Evolutionary conservation across 2,329 filamentous ascomycete genomes (phyloP).

Genomic region (Aspergillus alliaceus): DNA sequence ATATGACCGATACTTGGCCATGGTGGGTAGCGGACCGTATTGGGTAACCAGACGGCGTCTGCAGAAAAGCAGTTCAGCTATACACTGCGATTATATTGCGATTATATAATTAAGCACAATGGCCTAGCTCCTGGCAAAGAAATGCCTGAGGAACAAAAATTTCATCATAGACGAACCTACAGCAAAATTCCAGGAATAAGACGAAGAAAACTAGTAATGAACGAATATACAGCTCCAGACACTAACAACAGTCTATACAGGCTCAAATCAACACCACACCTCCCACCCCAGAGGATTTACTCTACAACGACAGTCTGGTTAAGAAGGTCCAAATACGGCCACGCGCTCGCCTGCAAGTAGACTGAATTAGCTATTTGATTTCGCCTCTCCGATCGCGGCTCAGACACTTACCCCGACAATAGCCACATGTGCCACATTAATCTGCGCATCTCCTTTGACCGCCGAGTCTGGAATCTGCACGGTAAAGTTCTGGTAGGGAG

Average conservation of each 20-base stretch:
- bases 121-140: too few relatives aligned
- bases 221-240: background rate
- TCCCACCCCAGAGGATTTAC: constrained; percentile 6
- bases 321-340: constrained; percentile 23
- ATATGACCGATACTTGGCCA: too few relatives aligned
- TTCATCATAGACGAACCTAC: too few relatives aligned
- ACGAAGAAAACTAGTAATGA: background rate
- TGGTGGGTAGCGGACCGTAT: too few relatives aligned
- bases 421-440: constrained; percentile 30
- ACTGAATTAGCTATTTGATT: background rate
- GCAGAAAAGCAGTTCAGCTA: too few relatives aligned
- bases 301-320: constrained; percentile 25
- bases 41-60: too few relatives aligned
- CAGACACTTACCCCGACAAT: constrained; percentile 28
- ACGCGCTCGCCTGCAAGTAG: constrained; percentile 19
- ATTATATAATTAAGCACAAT: too few relatives aligned
- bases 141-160: background rate
- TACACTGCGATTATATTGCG: too few relatives aligned
- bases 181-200: background rate
- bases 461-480: constrained; percentile 24
- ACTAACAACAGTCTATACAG: background rate
- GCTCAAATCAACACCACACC: background rate
- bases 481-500: constrained; percentile 34
- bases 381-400: background rate
- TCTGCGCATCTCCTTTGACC: constrained; percentile 15